Base-by-base conservation (phyloP, 2,329 filamentous ascomycete species). In the Diaporthe vaccinii region DNA sequence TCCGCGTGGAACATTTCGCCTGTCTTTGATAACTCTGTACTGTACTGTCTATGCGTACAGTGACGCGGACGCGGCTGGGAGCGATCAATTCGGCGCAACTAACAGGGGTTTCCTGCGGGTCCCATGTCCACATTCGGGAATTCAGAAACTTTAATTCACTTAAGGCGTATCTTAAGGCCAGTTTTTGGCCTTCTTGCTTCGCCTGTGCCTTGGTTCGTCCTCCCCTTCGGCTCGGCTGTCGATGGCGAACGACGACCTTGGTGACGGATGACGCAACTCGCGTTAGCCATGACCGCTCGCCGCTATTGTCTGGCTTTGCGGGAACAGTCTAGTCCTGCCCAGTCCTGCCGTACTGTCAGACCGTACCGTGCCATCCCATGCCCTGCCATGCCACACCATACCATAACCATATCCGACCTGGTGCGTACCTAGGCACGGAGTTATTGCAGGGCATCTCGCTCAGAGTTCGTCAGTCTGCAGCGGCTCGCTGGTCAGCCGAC, bases 71-170 rank as follows among this genome's bases (percentile, higher is more conserved):
- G 65, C 65, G 65, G 65, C 65, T 69, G 34, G 41, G 34, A 28
- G 46, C n/a, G 49, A 69, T 55, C 34, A 69, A 69, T 69, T 69
- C 46, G 46, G 65, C 46, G 65, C 46, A 55, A 39, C 65, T 55
- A 53, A 53, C 65, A 69, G 65, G 65, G 65, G 34, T 41, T 53
- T 2, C 14, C 3, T 55, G 65, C 34, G 65, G 65, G 14, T 69
- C 65, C 49, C 46, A 28, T 69, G 49, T 51, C 65, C 65, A 68
- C 65, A 68, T 53, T 68, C 65, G 65, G 65, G 65, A 41, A 22
- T 69, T 31, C 65, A 69, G 17, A 69, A 69, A 69, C 34, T 69
- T 69, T 69, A 69, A 14, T 69, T 69, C 65, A 69, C 46, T 69
- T 51, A 69, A 69, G 65, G 46, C 62, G 46, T 53, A 49, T 69